Percentiles rank a stretch among this genome's conserved stretches.
Conservation (phyloP, 192 early-diverging fungal species). For the Coemansia sp. region DNA sequence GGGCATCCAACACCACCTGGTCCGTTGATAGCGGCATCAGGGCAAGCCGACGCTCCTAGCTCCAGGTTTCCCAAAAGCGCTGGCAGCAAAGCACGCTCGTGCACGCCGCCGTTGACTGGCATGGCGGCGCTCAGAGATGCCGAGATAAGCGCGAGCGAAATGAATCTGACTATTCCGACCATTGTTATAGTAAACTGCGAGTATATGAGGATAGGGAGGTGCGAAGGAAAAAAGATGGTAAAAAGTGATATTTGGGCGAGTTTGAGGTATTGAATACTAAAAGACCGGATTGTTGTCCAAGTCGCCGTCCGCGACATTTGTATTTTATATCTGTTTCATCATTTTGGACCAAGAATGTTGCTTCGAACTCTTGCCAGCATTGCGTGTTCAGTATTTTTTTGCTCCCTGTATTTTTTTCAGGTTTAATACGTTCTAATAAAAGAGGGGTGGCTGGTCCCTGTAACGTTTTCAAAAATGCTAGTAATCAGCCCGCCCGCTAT, state of each 20-base stretch:
- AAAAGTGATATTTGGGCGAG: neutral
- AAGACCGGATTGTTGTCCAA: neutral
- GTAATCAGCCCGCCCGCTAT: neutral
- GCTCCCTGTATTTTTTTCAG: neutral
- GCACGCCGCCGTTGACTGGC: constrained; percentile 9
- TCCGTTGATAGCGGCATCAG: constrained; percentile 38
- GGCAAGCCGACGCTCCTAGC: constrained; percentile 43
- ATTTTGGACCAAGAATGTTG: constrained; percentile 1
- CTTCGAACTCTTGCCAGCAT: neutral
- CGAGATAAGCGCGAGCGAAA: constrained; percentile 19
- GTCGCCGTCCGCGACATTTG: neutral
- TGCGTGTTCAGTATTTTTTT: neutral
- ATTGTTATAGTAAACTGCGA: constrained; percentile 15
- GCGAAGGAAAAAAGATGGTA: neutral
- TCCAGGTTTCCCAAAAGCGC: constrained; percentile 52
- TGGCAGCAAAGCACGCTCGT: constrained; percentile 43
- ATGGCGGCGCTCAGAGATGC: constrained; percentile 13
- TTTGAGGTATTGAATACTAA: neutral
- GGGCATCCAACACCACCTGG: constrained; percentile 29
- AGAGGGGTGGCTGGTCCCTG: constrained; percentile 1
- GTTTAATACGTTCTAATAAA: neutral
- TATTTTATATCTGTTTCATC: neutral
- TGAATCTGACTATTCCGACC: constrained; percentile 32
- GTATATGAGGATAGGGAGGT: neutral
- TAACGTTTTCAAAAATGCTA: constrained; percentile 8